phyloP scores from a whole-genome alignment of 495 filamentous ascomycete species.

The Pseudotulostoma volvatum region DNA sequence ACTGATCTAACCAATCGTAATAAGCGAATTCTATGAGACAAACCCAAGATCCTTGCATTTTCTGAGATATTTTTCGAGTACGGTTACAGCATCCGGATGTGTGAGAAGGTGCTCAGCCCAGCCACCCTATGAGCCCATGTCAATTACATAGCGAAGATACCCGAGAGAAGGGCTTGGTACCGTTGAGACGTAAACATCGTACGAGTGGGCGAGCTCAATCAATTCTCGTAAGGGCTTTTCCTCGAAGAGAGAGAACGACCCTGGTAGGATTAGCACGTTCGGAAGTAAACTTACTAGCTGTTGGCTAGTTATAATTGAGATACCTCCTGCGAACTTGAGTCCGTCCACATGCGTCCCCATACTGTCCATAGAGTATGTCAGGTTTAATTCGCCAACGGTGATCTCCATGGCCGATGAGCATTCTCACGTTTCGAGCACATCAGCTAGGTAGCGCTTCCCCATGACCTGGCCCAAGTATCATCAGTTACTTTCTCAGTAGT shows the following conservation, averaged over 20 bases:
- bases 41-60: conserved; percentile 36
- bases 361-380: conserved; percentile 7
- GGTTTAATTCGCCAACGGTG: no score
- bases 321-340: conserved; percentile 41
- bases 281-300: no score
- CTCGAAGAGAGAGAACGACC: conserved; percentile 36
- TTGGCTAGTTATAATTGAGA: no score
- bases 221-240: conserved; percentile 32
- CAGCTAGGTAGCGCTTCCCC: conserved; percentile 35
- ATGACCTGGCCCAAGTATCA: no score
- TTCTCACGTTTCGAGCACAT: conserved; percentile 34
- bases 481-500: no score
- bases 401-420: no score
- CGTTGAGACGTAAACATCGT: conserved; percentile 39
- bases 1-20: no score
- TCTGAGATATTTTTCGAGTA: conserved; percentile 34
- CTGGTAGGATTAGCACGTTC: conserved; percentile 9
- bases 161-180: conserved; percentile 8
- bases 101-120: conserved; percentile 41
- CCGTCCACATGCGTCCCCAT: conserved; percentile 41
- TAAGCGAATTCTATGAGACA: no score
- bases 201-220: conserved; percentile 35
- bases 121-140: conserved; percentile 21
- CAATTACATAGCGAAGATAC: not conserved
- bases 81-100: conserved; percentile 23